Evolutionary conservation across 176 grass and related monocot species (phyloP).

Genomic region (Luzula sylvatica): DNA sequence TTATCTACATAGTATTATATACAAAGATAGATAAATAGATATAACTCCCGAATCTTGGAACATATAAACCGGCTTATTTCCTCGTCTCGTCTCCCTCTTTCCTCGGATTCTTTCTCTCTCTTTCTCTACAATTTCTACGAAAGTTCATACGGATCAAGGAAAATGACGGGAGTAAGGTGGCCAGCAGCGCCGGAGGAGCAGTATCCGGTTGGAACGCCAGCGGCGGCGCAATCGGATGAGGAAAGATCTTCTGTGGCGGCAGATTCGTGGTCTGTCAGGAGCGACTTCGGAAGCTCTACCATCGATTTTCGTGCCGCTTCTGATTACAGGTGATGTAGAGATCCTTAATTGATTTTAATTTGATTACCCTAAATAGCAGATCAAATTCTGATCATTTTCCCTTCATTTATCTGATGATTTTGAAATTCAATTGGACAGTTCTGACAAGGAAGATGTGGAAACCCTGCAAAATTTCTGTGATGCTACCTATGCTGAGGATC

Average conservation of each 20-base stretch:
- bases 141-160: neutral
- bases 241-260: constrained; percentile 81
- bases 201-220: constrained; percentile 19
- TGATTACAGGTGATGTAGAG: constrained; percentile 51
- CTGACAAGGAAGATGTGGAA: constrained; percentile 84
- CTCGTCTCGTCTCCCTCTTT: neutral
- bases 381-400: too few relatives aligned
- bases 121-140: constrained; percentile 5
- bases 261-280: constrained; percentile 94
- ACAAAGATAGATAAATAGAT: neutral
- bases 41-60: neutral
- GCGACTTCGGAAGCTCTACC: constrained; percentile 74
- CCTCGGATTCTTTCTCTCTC: constrained; percentile 18
- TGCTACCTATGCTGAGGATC: constrained; percentile 46
- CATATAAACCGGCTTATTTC: neutral
- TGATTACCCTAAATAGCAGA: too few relatives aligned
- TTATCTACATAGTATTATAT: neutral
- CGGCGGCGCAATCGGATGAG: constrained; percentile 42
- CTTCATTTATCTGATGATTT: too few relatives aligned
- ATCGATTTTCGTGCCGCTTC: constrained; percentile 32
- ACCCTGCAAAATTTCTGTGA: constrained; percentile 66
- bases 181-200: constrained; percentile 62
- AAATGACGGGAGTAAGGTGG: constrained; percentile 78
- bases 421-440: too few relatives aligned
- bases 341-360: neutral